Conservation (phyloP, 2,329 filamentous ascomycete species). For the Whalleya microplaca region DNA sequence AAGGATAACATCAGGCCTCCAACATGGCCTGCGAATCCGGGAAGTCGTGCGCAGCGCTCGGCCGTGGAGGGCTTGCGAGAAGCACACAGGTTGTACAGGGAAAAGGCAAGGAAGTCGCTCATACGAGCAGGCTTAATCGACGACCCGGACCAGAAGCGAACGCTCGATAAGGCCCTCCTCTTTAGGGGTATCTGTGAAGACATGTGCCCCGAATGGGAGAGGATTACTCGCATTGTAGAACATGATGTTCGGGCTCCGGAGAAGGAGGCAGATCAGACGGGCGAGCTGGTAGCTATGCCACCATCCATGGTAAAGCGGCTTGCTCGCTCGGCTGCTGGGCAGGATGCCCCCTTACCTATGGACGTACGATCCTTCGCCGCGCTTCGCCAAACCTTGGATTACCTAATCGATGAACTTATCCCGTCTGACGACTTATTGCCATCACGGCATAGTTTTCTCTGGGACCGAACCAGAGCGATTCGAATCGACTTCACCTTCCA, state of each 20-base stretch:
- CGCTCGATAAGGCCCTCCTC: slow-evolving; percentile 64
- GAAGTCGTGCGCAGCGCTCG: slow-evolving; percentile 53
- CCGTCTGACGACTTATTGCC: slow-evolving; percentile 58
- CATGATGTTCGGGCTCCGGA: slow-evolving; percentile 61
- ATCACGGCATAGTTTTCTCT: slow-evolving; percentile 64
- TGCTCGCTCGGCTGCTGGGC: slow-evolving; percentile 69
- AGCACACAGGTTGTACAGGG: slow-evolving; percentile 60
- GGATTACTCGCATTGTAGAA: slow-evolving; percentile 65
- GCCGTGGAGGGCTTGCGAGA: slow-evolving; percentile 60
- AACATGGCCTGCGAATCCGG: slow-evolving; percentile 58
- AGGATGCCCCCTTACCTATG: slow-evolving; percentile 69
- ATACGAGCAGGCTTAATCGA: slow-evolving; percentile 65
- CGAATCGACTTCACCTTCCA: slow-evolving; percentile 72
- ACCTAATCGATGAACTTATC: slow-evolving; percentile 64
- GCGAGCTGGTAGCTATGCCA: slow-evolving; percentile 50
- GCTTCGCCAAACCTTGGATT: slow-evolving; percentile 63
- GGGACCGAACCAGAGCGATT: slow-evolving; percentile 70
- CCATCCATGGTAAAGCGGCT: slow-evolving; percentile 68
- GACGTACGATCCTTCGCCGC: slow-evolving; percentile 66
- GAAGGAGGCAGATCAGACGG: slow-evolving; percentile 47
- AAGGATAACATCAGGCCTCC: slow-evolving; percentile 59
- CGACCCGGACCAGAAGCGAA: slow-evolving; percentile 65
- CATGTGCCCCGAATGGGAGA: slow-evolving; percentile 72
- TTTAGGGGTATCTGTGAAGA: slow-evolving; percentile 72
- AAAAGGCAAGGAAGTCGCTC: slow-evolving; percentile 58